Evolutionary conservation across 192 early-diverging fungal species (phyloP), one percentile per base, ranked within the genome.

Genomic region (Dissophora globulifera): DNA sequence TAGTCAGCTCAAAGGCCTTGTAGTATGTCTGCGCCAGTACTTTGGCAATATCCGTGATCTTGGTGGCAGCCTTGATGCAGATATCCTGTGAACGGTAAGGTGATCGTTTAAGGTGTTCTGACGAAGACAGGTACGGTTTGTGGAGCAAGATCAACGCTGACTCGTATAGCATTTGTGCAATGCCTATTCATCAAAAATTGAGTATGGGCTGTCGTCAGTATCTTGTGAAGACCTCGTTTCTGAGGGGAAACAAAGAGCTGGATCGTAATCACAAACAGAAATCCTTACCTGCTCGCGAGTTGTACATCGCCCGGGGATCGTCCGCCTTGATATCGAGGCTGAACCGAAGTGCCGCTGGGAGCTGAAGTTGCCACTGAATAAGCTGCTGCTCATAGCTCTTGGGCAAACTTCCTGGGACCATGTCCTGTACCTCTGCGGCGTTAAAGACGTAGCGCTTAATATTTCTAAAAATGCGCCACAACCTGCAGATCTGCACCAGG

Each of bases 11-110:
- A 41, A 66, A 76, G 16, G 58, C 57, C 19, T 62, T 61, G 43
- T 31, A 33, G 35, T 55, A 76, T 1, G 72, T 50, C 50, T 67
- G 72, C 5, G 63, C 72, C 0, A 76, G 45, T 4, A 67, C 72
- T 56, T 62, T 76, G 33, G 62, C 72, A 56, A 76, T 76, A 15
- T 76, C 72, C 0, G 72, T 76, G 47, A 76, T 76, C 30, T 76
- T 76, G 55, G 63, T 67, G 12, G 72, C 72, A 16, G 72, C 62
- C 35, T 67, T 76, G 64, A 76, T 67, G 17, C 72, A 76, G 48
- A 76, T 76, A 46, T 76, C 72, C 41, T 76, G 72, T n/a, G 72
- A 76, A 11, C 72, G 63, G 42, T 76, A 76, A 5, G 72, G 72
- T 0, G 72, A 76, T 12, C 72, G 63, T 40, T 76, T 76, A 9